Evolutionary conservation across 2,329 filamentous ascomycete genomes (phyloP).

Genomic region (Metarhizium guizhouense): DNA sequence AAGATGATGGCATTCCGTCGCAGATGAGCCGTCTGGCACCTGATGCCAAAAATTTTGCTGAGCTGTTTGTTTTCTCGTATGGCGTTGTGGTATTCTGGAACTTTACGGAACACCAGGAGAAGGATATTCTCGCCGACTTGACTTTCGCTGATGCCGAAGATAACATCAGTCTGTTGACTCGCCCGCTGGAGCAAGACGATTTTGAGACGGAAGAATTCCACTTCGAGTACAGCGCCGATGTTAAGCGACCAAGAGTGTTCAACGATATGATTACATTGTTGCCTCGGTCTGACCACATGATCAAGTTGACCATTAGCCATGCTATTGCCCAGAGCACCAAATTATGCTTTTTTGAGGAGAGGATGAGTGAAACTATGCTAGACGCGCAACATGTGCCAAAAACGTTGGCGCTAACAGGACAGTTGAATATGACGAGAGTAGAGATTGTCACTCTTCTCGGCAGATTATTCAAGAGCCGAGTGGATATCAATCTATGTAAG

Average conservation of each 20-base stretch:
- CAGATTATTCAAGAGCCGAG: slow-evolving; percentile 81
- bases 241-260: slow-evolving; percentile 83
- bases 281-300: slow-evolving; percentile 91
- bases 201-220: slow-evolving; percentile 98
- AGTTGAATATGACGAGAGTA: slow-evolving; percentile 81
- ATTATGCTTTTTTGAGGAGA: slow-evolving; percentile 89
- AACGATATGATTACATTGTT: slow-evolving; percentile 99
- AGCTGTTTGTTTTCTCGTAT: slow-evolving; percentile 96
- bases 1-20: slow-evolving; percentile 34
- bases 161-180: slow-evolving; percentile 58
- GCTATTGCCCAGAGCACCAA: slow-evolving; percentile 97
- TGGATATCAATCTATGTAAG: slow-evolving; percentile 96
- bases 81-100: slow-evolving; percentile 99
- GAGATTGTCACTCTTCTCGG: slow-evolving; percentile 92
- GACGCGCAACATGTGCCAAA: slow-evolving; percentile 90
- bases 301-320: slow-evolving; percentile 94
- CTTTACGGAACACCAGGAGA: slow-evolving; percentile 91
- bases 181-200: slow-evolving; percentile 77
- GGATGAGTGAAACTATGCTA: slow-evolving; percentile 89
- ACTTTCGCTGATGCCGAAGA: slow-evolving; percentile 72
- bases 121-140: slow-evolving; percentile 88
- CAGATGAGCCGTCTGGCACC: slow-evolving; percentile 53
- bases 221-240: slow-evolving; percentile 87
- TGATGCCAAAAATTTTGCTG: slow-evolving; percentile 72
- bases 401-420: slow-evolving; percentile 76